Evolutionary conservation across 495 filamentous ascomycete genomes (phyloP).

Genomic region (Thozetella sp.): DNA sequence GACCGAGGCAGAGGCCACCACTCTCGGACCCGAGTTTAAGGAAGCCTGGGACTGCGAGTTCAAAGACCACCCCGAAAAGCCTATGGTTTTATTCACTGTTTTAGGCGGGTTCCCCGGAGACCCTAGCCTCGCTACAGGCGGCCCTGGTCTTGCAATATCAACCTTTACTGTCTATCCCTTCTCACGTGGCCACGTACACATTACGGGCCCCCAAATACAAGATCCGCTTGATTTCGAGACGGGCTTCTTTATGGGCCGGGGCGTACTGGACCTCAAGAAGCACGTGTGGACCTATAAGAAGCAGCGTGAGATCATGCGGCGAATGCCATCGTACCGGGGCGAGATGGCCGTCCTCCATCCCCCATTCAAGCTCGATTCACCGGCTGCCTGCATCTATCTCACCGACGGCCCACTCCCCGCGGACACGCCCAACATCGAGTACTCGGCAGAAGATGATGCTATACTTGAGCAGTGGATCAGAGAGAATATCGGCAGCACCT

Average conservation of each 20-base stretch:
- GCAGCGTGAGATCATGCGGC: constrained; percentile 52
- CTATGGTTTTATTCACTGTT: constrained; percentile 34
- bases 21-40: constrained; percentile 41
- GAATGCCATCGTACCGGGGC: constrained; percentile 49
- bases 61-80: constrained; percentile 32
- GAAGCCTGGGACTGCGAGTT: constrained; percentile 47
- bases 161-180: constrained; percentile 47
- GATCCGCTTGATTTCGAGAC: constrained; percentile 34
- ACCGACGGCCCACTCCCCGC: constrained; percentile 1
- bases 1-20: constrained; percentile 35
- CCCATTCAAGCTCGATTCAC: constrained; percentile 40
- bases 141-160: constrained; percentile 20
- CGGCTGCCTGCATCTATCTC: constrained; percentile 36
- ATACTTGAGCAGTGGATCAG: constrained; percentile 16
- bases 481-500: constrained; percentile 15
- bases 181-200: constrained; percentile 54
- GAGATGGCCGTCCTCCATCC: constrained; percentile 51
- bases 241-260: constrained; percentile 38
- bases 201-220: constrained; percentile 34
- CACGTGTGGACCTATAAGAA: constrained; percentile 52
- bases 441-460: constrained; percentile 44
- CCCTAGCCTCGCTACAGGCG: background rate
- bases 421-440: constrained; percentile 16
- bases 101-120: constrained; percentile 8
- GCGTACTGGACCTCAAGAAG: constrained; percentile 38